phyloP scores from a whole-genome alignment of 2,329 filamentous ascomycete genomes.

The Neonectria sp. region DNA sequence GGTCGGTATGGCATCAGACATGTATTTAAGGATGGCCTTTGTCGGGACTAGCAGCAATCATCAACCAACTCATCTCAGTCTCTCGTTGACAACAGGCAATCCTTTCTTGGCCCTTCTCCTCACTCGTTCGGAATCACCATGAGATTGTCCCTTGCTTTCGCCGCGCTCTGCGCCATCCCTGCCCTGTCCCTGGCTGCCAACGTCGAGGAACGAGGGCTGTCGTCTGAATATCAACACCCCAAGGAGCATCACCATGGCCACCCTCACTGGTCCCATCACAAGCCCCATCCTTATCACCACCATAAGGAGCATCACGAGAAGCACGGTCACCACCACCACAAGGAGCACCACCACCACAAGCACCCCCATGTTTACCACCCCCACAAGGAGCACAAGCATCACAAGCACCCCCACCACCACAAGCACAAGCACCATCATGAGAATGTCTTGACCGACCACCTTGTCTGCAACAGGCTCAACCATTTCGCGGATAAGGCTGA shows the following conservation, averaged over 20 bases:
- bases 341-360: slow-evolving; percentile 14
- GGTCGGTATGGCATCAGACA: slow-evolving; percentile 8
- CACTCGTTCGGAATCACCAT: slow-evolving; percentile 32
- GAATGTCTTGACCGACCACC: slow-evolving; percentile 38
- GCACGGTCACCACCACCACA: neutral
- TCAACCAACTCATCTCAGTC: slow-evolving; percentile 10
- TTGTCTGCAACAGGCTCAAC: slow-evolving; percentile 44
- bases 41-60: neutral
- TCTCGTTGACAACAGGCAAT: slow-evolving; percentile 16
- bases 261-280: slow-evolving; percentile 27
- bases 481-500: slow-evolving; percentile 43
- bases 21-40: slow-evolving; percentile 10
- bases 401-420: slow-evolving; percentile 6
- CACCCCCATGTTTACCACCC: neutral
- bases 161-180: slow-evolving; percentile 42
- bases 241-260: slow-evolving; percentile 5
- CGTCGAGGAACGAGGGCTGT: neutral
- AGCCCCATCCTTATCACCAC: slow-evolving; percentile 17
- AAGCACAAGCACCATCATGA: slow-evolving; percentile 18
- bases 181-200: slow-evolving; percentile 26
- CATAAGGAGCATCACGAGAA: slow-evolving; percentile 28
- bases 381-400: slow-evolving; percentile 1
- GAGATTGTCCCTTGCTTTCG: slow-evolving; percentile 42
- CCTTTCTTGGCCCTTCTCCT: slow-evolving; percentile 13
- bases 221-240: slow-evolving; percentile 9